Percentiles rank a stretch among this genome's conserved stretches.
Conservation (phyloP, 345 rosid genomes). For the Camelina laxa region DNA sequence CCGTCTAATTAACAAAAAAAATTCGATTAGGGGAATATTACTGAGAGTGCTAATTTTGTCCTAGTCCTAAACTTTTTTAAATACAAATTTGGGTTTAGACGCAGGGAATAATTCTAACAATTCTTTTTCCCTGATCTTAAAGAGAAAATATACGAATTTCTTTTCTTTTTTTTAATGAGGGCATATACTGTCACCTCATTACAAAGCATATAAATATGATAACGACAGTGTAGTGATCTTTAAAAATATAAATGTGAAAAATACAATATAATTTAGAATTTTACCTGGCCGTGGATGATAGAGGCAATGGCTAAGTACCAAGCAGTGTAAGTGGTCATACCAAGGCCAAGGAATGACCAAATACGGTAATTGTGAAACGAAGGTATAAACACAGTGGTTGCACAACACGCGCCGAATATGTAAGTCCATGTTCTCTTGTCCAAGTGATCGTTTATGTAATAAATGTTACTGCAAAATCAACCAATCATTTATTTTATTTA, state of each 20-base stretch:
- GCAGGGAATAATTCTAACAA: slow-evolving; percentile 26
- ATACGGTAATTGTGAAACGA: slow-evolving; percentile 98
- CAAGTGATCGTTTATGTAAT: slow-evolving; percentile 91
- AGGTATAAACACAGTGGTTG: slow-evolving; percentile 97
- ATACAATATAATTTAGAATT: not conserved
- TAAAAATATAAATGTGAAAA: not conserved
- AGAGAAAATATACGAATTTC: slow-evolving; percentile 26
- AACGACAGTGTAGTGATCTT: slow-evolving; percentile 32
- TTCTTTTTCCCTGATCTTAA: slow-evolving; percentile 28
- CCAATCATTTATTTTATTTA: not conserved
- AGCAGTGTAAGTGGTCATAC: slow-evolving; percentile 99
- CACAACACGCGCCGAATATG: slow-evolving; percentile 99
- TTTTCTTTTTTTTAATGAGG: not conserved
- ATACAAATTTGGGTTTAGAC: slow-evolving; percentile 27
- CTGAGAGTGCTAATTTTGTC: not conserved
- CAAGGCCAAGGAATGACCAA: slow-evolving; percentile 98
- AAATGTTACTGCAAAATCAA: slow-evolving; percentile 70
- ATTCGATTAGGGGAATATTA: not conserved
- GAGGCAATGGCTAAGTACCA: slow-evolving; percentile 94
- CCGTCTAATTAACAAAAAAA: slow-evolving; percentile 48
- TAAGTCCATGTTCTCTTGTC: slow-evolving; percentile 99
- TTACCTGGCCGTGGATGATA: slow-evolving; percentile 81
- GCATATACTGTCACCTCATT: slow-evolving; percentile 46
- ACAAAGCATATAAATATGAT: slow-evolving; percentile 40
- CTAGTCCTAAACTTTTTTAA: not conserved